These are phyloP conservation scores for Bryoglossum gracile DNA, from an alignment of 495 filamentous ascomycete genomes.

Conservation along the genomic window DNA sequence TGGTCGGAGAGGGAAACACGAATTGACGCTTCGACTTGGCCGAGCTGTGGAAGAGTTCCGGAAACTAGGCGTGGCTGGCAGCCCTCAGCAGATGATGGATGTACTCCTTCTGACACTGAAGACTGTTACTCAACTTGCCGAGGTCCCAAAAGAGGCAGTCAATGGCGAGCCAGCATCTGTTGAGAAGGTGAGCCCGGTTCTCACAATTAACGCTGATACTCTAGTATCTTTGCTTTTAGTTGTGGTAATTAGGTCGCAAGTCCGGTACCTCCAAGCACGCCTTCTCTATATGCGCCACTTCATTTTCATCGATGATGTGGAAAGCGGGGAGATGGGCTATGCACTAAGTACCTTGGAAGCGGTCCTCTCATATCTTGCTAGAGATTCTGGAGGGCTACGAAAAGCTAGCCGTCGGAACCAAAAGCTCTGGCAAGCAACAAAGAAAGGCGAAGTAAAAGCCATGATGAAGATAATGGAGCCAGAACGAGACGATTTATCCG, in stretches of 20 bases:
- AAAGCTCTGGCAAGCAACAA: slow-evolving; percentile 80
- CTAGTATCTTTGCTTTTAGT: slow-evolving; percentile 86
- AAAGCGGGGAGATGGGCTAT: slow-evolving; percentile 95
- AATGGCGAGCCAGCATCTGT: slow-evolving; percentile 35
- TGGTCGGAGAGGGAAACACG: slow-evolving; percentile 61
- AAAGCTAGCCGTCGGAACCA: slow-evolving; percentile 81
- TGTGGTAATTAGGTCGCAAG: slow-evolving; percentile 87
- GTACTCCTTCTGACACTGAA: slow-evolving; percentile 83
- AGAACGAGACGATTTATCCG: slow-evolving; percentile 23
- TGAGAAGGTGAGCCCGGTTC: slow-evolving; percentile 53
- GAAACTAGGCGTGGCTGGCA: slow-evolving; percentile 73
- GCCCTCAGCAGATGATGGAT: slow-evolving; percentile 92
- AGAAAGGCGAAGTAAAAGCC: slow-evolving; percentile 61
- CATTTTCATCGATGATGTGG: slow-evolving; percentile 94
- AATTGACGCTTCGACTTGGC: slow-evolving; percentile 60
- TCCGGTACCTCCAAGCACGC: slow-evolving; percentile 80
- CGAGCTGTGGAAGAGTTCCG: slow-evolving; percentile 84
- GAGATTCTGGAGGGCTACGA: slow-evolving; percentile 72
- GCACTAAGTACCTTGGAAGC: slow-evolving; percentile 95
- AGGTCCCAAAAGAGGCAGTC: slow-evolving; percentile 24
- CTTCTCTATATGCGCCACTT: slow-evolving; percentile 92
- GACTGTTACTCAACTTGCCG: slow-evolving; percentile 57
- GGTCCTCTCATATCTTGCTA: slow-evolving; percentile 82
- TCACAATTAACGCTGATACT: slow-evolving; percentile 94
- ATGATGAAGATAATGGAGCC: slow-evolving; percentile 77